Base-by-base conservation (phyloP, 768 basidiomycete genomes). In the Hypsizygus marmoreus region DNA sequence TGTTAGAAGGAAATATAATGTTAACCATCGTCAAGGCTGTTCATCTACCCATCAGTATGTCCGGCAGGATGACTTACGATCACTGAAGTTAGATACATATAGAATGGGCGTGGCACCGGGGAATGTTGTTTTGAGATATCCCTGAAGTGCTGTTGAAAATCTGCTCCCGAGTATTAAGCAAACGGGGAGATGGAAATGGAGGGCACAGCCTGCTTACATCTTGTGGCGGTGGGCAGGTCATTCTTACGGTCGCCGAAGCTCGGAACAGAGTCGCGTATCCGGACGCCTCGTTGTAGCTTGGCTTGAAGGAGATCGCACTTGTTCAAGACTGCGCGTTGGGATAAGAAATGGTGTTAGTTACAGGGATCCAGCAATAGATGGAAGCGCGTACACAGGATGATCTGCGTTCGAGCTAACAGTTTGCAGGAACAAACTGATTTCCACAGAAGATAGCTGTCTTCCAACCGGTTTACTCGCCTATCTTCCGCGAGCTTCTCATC, bases 71-170 rank as follows among this genome's bases (percentile, higher is more conserved):
- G 51, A 74, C 86, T 65, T 59, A 90, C 88, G 51, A 90, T 79
- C 39, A 89, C 86, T 39, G 86, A 86, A 26, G 88, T 91, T 29
- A 86, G 72, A 69, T 89, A 84, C 41, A 83, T 74, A 54, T 81
- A 85, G 63, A 88, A 88, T 0, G 80, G 76, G 4, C 88, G 77
- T 31, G 78, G 75, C 19, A 77, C 71, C 10, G 85, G 83, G 1
- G 88, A 88, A 51, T 75, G 67, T 33, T 74, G 71, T 51, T 76
- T 80, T 35, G 76, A 74, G 28, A 88, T 85, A 42, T 90, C 88
- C 58, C 80, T 86, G 65, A 91, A 90, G 58, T 89, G 86, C 47
- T 84, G 80, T 54, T 84, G 82, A 65, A 91, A 88, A 63, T 90
- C 88, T 91, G 36, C 8, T 38, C 19, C 17, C 28, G 38, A 40